These are phyloP conservation scores for Ophiostoma himal-ulmi DNA, from an alignment of 2,329 filamentous ascomycete species.

Conservation along the genomic window DNA sequence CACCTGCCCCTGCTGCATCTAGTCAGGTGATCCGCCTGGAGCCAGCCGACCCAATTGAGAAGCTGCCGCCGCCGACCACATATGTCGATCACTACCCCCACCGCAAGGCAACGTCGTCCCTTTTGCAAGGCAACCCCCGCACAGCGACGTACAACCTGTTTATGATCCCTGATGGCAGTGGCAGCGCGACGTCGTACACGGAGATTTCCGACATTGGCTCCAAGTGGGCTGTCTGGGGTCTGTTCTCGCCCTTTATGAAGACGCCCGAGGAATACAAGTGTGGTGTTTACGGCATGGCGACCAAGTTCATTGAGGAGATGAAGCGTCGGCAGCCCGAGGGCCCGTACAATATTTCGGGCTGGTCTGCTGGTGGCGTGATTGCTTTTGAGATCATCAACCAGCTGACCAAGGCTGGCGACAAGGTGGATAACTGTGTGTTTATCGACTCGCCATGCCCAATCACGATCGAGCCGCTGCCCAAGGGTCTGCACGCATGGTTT, in stretches of 20 bases:
- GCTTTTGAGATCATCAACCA: slow-evolving; percentile 62
- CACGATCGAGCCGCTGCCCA: slow-evolving; percentile 62
- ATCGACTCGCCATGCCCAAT: slow-evolving; percentile 63
- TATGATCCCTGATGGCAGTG: slow-evolving; percentile 52
- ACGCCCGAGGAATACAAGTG: slow-evolving; percentile 59
- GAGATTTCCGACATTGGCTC: slow-evolving; percentile 49
- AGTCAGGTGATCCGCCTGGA: slow-evolving; percentile 27
- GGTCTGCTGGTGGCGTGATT: slow-evolving; percentile 71
- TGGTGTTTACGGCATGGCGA: slow-evolving; percentile 59
- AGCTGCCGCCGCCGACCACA: slow-evolving; percentile 36
- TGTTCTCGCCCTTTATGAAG: slow-evolving; percentile 69
- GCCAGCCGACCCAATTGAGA: slow-evolving; percentile 39
- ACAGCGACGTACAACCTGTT: slow-evolving; percentile 46
- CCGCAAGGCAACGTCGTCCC: slow-evolving; percentile 44
- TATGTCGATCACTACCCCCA: slow-evolving; percentile 43
- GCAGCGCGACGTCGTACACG: slow-evolving; percentile 61
- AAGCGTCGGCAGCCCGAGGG: slow-evolving; percentile 63
- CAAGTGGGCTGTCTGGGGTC: slow-evolving; percentile 45
- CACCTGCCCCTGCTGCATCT: slow-evolving; percentile 20
- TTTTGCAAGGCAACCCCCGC: slow-evolving; percentile 47
- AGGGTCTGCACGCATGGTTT: slow-evolving; percentile 62
- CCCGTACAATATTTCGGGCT: slow-evolving; percentile 63
- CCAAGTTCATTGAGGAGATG: slow-evolving; percentile 63
- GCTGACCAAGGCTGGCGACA: slow-evolving; percentile 51
- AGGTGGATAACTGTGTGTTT: slow-evolving; percentile 55